A percentile compares a stretch with the other conserved stretches of the same genome.
phyloP scores from a whole-genome alignment of 2,329 filamentous ascomycete genomes.

The Allantophomopsis cytisporea region DNA sequence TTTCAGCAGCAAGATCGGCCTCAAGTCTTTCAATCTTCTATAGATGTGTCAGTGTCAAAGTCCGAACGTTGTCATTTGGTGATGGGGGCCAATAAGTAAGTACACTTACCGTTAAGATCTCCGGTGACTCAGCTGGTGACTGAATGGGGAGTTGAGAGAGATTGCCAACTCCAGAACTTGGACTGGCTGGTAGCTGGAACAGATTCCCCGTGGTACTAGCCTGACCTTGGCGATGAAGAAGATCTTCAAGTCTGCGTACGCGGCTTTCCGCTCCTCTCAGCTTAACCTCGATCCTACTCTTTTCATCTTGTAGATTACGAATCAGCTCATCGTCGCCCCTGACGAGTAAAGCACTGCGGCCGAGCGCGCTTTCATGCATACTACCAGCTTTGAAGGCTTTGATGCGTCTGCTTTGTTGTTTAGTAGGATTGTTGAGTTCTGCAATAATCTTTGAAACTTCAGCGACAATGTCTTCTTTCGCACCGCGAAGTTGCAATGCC shows the following conservation, averaged over 20 bases:
- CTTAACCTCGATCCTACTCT: slow-evolving; percentile 58
- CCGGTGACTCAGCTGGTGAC: slow-evolving; percentile 6
- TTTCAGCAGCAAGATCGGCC: slow-evolving; percentile 62
- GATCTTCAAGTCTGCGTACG: slow-evolving; percentile 79
- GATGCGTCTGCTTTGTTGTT: slow-evolving; percentile 72
- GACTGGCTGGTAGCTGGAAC: slow-evolving; percentile 32
- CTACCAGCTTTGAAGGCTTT: slow-evolving; percentile 97
- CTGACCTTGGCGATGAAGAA: slow-evolving; percentile 72
- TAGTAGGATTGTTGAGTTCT: slow-evolving; percentile 70
- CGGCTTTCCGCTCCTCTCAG: slow-evolving; percentile 78
- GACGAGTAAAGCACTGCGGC: slow-evolving; percentile 73
- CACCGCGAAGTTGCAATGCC: slow-evolving; percentile 47
- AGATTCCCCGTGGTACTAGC: slow-evolving; percentile 39
- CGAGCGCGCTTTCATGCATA: slow-evolving; percentile 77
- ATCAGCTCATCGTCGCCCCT: slow-evolving; percentile 79
- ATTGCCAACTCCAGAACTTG: slow-evolving; percentile 32
- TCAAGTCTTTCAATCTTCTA: slow-evolving; percentile 58
- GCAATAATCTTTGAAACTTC: slow-evolving; percentile 66
- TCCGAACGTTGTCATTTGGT: no score
- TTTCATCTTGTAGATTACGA: slow-evolving; percentile 69
- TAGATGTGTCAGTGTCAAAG: slow-evolving; percentile 12
- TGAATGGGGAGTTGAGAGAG: slow-evolving; percentile 26
- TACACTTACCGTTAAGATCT: no score
- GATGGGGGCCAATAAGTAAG: no score
- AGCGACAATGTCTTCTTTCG: slow-evolving; percentile 50